These are phyloP conservation scores for Quercus aquifolioides DNA, from an alignment of 306 rosid species.

Conservation along the genomic window DNA sequence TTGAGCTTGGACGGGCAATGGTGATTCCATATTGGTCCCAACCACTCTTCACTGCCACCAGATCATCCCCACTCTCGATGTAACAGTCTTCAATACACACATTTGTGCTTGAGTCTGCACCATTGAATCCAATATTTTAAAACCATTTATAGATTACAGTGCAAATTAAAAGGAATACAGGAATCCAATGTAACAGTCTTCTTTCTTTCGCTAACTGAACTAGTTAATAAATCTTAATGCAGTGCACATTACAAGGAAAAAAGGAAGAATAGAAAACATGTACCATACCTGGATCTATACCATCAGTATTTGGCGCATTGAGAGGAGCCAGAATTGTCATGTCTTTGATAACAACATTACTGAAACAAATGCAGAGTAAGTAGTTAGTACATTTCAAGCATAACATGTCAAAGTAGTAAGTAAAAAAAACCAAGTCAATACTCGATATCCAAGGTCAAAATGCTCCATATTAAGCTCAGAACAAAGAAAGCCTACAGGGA, in stretches of 20 bases:
- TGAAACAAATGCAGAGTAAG: slow-evolving; percentile 38
- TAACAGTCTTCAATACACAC: slow-evolving; percentile 93
- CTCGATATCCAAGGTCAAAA: background rate
- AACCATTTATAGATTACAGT: no score
- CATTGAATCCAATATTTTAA: slow-evolving; percentile 13
- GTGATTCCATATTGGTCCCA: slow-evolving; percentile 95
- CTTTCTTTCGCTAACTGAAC: background rate
- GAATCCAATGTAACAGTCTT: no score
- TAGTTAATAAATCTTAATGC: background rate
- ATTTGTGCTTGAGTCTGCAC: slow-evolving; percentile 73
- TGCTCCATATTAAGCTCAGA: background rate
- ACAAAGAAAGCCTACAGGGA: background rate
- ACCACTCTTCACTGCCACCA: slow-evolving; percentile 92
- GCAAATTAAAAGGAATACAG: no score
- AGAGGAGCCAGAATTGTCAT: slow-evolving; percentile 97
- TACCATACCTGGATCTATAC: slow-evolving; percentile 83
- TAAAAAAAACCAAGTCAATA: background rate
- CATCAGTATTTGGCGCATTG: slow-evolving; percentile 94
- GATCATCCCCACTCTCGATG: slow-evolving; percentile 96
- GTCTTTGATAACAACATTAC: slow-evolving; percentile 84
- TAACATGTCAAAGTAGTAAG: background rate
- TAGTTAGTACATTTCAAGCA: slow-evolving; percentile 2
- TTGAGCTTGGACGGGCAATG: slow-evolving; percentile 67
- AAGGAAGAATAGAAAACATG: background rate
- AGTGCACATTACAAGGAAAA: background rate